Evolutionary conservation across 352 stramenopile genomes (phyloP).

Genomic region (Phytophthora brassicae): DNA sequence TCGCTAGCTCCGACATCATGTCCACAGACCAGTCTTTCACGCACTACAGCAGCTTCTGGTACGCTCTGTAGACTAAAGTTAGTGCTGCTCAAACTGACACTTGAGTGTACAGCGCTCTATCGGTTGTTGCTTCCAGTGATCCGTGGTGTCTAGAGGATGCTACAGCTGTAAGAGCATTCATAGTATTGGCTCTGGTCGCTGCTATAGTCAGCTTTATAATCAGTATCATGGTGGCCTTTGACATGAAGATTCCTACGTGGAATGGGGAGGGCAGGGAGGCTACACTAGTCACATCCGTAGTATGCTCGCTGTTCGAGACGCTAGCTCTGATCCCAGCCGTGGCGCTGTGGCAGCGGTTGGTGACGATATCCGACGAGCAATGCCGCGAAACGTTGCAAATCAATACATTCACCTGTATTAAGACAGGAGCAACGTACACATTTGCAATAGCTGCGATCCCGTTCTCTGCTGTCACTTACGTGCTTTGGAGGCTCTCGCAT

Average conservation of each 20-base stretch:
- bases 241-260: conserved; percentile 74
- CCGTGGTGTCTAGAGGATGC: conserved; percentile 69
- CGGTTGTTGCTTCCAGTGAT: conserved; percentile 42
- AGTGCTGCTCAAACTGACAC: background rate
- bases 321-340: conserved; percentile 48
- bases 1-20: conserved; percentile 36
- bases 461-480: conserved; percentile 46
- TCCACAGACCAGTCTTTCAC: conserved; percentile 25
- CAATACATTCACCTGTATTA: conserved; percentile 62
- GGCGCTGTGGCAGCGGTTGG: conserved; percentile 62
- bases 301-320: conserved; percentile 56
- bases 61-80: background rate
- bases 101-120: conserved; percentile 33
- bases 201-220: conserved; percentile 58
- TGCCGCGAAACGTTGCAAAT: conserved; percentile 49
- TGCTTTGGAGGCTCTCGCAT: conserved; percentile 63
- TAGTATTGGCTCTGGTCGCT: conserved; percentile 52
- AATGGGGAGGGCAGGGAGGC: conserved; percentile 64
- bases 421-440: conserved; percentile 36
- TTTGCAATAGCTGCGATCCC: conserved; percentile 47
- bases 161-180: conserved; percentile 45
- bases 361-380: conserved; percentile 42
- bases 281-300: conserved; percentile 50
- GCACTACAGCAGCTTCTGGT: conserved; percentile 48
- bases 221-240: conserved; percentile 50